These are phyloP conservation scores for Trypanosoma melophagium DNA, from an alignment of 208 protist genomes.

Conservation along the genomic window DNA sequence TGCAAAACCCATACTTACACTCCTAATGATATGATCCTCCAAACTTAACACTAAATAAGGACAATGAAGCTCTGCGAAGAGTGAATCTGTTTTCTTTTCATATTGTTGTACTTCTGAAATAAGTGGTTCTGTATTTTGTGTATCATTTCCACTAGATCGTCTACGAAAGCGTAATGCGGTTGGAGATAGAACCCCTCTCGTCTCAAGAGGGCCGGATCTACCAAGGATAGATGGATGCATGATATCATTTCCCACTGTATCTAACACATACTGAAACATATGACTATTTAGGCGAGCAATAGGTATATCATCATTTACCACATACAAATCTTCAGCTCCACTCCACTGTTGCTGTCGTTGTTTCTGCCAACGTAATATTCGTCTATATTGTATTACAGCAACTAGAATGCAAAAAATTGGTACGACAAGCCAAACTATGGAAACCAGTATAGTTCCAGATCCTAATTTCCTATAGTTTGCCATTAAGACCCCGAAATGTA, in stretches of 20 bases:
- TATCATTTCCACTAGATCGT: not conserved
- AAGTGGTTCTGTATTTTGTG: constrained; percentile 1
- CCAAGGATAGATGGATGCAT: no score
- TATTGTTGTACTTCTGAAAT: not conserved
- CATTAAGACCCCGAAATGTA: constrained; percentile 64
- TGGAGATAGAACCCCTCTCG: not conserved
- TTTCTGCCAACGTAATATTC: not conserved
- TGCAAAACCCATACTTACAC: constrained; percentile 50
- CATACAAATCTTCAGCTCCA: not conserved
- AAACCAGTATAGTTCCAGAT: constrained; percentile 42
- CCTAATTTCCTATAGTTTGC: constrained; percentile 47
- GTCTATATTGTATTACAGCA: not conserved
- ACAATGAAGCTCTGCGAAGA: not conserved
- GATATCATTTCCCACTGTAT: no score
- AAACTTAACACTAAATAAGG: constrained; percentile 11
- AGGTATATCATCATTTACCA: not conserved
- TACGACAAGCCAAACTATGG: constrained; percentile 51
- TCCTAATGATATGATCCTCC: constrained; percentile 36
- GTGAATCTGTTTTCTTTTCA: not conserved
- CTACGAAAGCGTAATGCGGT: not conserved
- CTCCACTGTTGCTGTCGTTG: no score
- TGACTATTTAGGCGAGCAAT: no score
- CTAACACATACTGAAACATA: no score
- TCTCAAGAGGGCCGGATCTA: not conserved
- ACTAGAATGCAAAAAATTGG: constrained; percentile 41